Base-by-base conservation (phyloP, 1,139 yeast species). In the Suhomyces panamericanus region DNA sequence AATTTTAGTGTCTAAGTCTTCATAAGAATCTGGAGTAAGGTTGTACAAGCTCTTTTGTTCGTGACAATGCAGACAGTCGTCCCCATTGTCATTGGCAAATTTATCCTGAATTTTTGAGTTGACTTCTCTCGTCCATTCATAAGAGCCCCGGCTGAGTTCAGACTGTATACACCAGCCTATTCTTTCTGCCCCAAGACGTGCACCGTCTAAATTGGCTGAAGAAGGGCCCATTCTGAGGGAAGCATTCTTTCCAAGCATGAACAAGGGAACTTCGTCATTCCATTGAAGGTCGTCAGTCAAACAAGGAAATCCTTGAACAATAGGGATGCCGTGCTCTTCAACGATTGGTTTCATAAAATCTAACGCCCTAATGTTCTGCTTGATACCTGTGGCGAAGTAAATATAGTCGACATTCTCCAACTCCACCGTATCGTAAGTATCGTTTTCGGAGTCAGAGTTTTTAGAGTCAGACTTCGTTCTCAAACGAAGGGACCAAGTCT, bases 141-240 rank as follows among this genome's bases (percentile, higher is more conserved):
- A 58, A 14, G 50, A 45, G 0, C 69, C 69, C 38, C 45, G 47
- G 3, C 61, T 50, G 39, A 56, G 56, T 42, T 58, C 51, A 14
- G 65, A 64, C 46, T 69, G 73, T 15, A 67, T 47, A 42, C 47
- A 59, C 74, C 74, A 71, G 1, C 75, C 78, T 27, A 73, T 65
- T 42, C 80, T 52, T 51, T 75, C 80, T 0, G 79, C 78, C 3
- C 78, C 78, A 11, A 67, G 52, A 29, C 80, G 54, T 0, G 78
- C 78, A 3, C 80, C 80, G 47, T 73, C 79, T 33, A 75, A 55
- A 48, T 75, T 75, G 1, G 79, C 79, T n/a, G 77, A 67, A 0
- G 78, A 69, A 1, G 80, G 79, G 0, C 80, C 80, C 46, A 73
- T 65, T 46, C 67, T 59, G 14, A 75, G 57, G 13, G 73, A 67